These are phyloP conservation scores for Pseudopyrenochaeta lycopersici DNA, from an alignment of 2,329 filamentous ascomycete species.

Conservation along the genomic window DNA sequence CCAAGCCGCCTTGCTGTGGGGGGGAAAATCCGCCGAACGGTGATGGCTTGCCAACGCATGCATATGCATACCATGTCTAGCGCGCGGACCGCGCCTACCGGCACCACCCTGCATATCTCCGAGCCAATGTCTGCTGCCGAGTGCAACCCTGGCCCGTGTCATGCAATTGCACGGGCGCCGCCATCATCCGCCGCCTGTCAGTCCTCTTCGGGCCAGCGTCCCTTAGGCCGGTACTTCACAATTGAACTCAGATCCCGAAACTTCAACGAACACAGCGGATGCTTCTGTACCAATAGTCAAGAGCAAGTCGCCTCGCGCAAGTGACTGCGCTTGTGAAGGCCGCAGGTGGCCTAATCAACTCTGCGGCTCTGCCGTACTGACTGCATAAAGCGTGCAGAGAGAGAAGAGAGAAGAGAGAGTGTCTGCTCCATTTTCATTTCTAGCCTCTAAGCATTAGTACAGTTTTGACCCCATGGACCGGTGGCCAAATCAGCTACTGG, in stretches of 20 bases:
- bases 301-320: not conserved
- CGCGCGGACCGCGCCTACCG: constrained; percentile 6
- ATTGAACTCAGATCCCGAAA: not conserved
- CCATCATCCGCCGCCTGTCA: not conserved
- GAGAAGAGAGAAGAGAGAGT: not conserved
- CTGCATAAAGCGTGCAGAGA: not conserved
- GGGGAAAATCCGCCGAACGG: no score
- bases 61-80: constrained; percentile 4
- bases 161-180: constrained; percentile 1
- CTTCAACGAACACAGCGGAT: not conserved
- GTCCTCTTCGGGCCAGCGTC: not conserved
- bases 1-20: no score
- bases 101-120: not conserved
- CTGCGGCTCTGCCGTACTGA: not conserved
- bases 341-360: not conserved
- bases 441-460: no score
- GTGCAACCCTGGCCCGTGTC: not conserved
- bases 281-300: not conserved
- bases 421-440: not conserved
- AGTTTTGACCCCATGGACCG: not conserved
- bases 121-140: constrained; percentile 1
- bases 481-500: not conserved
- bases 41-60: constrained; percentile 4
- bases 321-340: not conserved
- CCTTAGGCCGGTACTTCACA: not conserved